Percentiles rank a stretch among this genome's conserved stretches.
Evolutionary conservation across 2,329 filamentous ascomycete genomes (phyloP).

Genomic region (Aureobasidium sp.): DNA sequence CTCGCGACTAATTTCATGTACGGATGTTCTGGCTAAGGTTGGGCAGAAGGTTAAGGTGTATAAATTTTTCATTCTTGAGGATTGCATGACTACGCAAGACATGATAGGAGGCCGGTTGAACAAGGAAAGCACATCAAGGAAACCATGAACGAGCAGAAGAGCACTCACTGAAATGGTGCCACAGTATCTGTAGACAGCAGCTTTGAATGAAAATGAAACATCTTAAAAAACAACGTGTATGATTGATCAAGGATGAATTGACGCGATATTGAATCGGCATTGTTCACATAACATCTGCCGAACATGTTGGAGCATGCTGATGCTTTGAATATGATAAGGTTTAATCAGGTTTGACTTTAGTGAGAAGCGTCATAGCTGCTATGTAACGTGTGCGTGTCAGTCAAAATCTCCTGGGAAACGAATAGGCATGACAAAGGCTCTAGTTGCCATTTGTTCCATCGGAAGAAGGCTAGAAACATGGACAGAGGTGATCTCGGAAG

Average conservation of each 20-base stretch:
- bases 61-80: background rate
- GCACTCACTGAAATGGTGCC: too few species aligned
- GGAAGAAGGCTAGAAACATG: background rate
- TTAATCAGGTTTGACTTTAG: background rate
- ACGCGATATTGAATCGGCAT: background rate
- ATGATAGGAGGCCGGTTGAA: too few species aligned
- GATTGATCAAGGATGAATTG: too few species aligned
- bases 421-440: background rate
- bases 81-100: background rate
- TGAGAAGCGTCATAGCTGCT: background rate
- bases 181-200: background rate
- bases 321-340: background rate
- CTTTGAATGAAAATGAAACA: background rate
- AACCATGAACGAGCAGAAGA: background rate
- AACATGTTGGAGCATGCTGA: background rate
- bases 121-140: background rate
- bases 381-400: background rate
- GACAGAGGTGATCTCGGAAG: background rate
- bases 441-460: background rate
- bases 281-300: background rate
- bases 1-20: slow-evolving; percentile 1
- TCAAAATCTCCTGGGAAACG: background rate
- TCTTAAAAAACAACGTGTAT: background rate
- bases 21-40: background rate
- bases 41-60: background rate